These are phyloP conservation scores for Pseudoturritis turrita DNA, from an alignment of 345 rosid species.

Conservation along the genomic window DNA sequence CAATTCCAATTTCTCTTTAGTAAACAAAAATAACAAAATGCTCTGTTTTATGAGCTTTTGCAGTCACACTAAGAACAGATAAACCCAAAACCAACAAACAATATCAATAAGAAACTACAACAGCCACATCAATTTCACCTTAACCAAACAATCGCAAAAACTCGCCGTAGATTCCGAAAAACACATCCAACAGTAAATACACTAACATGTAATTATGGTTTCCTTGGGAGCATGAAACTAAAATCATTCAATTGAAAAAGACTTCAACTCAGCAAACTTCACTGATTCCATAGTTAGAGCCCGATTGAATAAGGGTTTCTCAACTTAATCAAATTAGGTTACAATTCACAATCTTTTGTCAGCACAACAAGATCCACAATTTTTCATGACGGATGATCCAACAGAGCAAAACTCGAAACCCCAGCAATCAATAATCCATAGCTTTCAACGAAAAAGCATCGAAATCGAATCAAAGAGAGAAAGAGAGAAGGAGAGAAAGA, in stretches of 20 bases:
- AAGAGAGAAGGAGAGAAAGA: background rate
- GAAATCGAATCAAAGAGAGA: background rate
- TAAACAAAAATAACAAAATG: too few species aligned
- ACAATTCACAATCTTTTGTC: background rate
- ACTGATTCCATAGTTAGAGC: background rate
- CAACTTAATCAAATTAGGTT: background rate
- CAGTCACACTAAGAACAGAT: too few species aligned
- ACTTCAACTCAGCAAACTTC: background rate
- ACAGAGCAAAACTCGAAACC: background rate
- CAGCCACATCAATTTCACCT: too few species aligned
- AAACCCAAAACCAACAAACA: too few species aligned
- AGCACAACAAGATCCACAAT: conserved; percentile 10
- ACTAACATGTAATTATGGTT: too few species aligned
- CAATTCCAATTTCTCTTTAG: background rate
- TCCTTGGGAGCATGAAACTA: too few species aligned
- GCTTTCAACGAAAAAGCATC: background rate
- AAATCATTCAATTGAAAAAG: background rate
- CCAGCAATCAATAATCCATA: background rate
- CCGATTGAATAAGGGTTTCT: background rate
- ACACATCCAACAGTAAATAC: too few species aligned
- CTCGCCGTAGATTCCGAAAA: too few species aligned
- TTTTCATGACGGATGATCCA: background rate
- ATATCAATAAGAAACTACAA: too few species aligned
- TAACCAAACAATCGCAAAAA: too few species aligned
- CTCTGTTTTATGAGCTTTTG: too few species aligned